Conservation (phyloP, 345 rosid genomes). For the Gossypium stocksii region DNA sequence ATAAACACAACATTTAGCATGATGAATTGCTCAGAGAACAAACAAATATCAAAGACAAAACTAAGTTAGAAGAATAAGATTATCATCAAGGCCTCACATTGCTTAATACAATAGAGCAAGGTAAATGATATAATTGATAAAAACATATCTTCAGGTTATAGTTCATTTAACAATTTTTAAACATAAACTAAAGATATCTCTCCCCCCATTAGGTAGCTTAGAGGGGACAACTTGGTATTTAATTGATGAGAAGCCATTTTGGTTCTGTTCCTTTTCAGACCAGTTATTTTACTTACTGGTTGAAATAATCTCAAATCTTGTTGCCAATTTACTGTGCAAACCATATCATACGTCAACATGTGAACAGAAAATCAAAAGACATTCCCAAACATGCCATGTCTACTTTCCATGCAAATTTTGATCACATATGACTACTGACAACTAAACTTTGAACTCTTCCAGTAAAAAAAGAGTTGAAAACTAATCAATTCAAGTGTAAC, state of each 20-base stretch:
- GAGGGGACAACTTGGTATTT: neutral
- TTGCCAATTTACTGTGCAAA: neutral
- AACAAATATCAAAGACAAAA: neutral
- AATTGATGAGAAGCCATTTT: neutral
- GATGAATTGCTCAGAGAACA: neutral
- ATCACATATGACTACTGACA: neutral
- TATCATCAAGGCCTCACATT: neutral
- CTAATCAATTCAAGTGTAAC: neutral
- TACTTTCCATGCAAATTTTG: neutral
- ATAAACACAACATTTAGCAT: constrained; percentile 19
- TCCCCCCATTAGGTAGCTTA: neutral
- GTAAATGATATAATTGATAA: neutral
- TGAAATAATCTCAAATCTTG: neutral
- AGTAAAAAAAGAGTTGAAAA: neutral
- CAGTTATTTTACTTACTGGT: neutral
- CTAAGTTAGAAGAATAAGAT: constrained; percentile 2
- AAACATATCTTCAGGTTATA: neutral
- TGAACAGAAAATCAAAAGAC: neutral
- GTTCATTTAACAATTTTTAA: neutral
- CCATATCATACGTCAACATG: neutral
- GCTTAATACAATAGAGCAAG: neutral
- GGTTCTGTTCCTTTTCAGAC: neutral
- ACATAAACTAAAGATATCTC: neutral
- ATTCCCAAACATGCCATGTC: neutral
- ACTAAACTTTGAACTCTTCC: neutral